These are phyloP conservation scores for Gloeostereum incarnatum DNA, from an alignment of 768 basidiomycete genomes.

Conservation along the genomic window DNA sequence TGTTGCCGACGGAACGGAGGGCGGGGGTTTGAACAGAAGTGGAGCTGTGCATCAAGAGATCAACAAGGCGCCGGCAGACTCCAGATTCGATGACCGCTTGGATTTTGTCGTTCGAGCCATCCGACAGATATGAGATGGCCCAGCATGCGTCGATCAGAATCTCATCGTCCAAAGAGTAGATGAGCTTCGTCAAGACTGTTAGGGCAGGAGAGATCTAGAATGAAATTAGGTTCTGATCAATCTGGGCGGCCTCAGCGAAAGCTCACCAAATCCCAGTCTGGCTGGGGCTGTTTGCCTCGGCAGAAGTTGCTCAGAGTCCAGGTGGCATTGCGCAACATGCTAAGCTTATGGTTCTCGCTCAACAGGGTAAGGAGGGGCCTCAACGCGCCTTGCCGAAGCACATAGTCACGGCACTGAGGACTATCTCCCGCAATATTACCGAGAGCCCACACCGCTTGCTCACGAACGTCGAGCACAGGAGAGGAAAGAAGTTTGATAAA, in stretches of 20 bases:
- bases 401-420: conserved; percentile 94
- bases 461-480: conserved; percentile 91
- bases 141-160: conserved; percentile 99
- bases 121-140: conserved; percentile 99
- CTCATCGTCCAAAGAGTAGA: conserved; percentile 98
- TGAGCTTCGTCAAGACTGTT: conserved; percentile 94
- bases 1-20: conserved; percentile 96
- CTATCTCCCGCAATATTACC: conserved; percentile 99
- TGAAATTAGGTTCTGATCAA: conserved; percentile 11
- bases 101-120: conserved; percentile 99
- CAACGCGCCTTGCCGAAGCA: conserved; percentile 87
- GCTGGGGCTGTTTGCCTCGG: conserved; percentile 95
- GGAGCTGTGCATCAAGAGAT: conserved; percentile 90
- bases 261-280: conserved; percentile 91
- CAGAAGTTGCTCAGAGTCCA: conserved; percentile 99
- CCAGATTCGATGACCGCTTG: conserved; percentile 99
- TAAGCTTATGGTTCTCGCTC: conserved; percentile 96
- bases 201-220: conserved; percentile 90
- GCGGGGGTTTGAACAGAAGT: conserved; percentile 98
- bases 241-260: conserved; percentile 4
- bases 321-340: conserved; percentile 97
- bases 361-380: conserved; percentile 83
- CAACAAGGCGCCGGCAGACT: conserved; percentile 94
- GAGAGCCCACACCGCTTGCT: conserved; percentile 99
- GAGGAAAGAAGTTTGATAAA: conserved; percentile 96